These are phyloP conservation scores for Cutaneotrichosporon daszewskae DNA, from an alignment of 1,284 basidiomycete genomes.

Conservation along the genomic window DNA sequence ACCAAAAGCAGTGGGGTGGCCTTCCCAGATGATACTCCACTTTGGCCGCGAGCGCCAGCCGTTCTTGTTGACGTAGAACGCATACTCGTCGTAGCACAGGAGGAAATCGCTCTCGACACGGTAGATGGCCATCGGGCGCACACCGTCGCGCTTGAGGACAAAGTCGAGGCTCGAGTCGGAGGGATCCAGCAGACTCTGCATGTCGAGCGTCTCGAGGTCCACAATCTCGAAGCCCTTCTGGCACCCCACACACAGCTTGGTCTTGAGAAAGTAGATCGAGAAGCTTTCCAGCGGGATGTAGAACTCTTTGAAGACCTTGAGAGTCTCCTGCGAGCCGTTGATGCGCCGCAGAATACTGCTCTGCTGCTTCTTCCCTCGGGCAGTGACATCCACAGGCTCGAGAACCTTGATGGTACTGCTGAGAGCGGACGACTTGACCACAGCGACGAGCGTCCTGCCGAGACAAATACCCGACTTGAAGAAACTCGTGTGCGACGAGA, in stretches of 20 bases:
- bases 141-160: constrained; percentile 79
- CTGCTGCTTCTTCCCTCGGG: constrained; percentile 81
- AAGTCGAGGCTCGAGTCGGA: constrained; percentile 88
- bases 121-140: constrained; percentile 94
- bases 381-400: constrained; percentile 88
- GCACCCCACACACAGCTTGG: constrained; percentile 93
- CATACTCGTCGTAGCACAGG: constrained; percentile 97
- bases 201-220: constrained; percentile 93
- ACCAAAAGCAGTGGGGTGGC: constrained; percentile 89
- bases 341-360: constrained; percentile 76
- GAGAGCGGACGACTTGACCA: constrained; percentile 90
- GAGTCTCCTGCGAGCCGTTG: constrained; percentile 82
- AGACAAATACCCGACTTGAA: constrained; percentile 95
- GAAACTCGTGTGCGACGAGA: constrained; percentile 93
- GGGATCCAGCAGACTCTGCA: constrained; percentile 91
- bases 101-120: constrained; percentile 95
- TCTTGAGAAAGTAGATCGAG: constrained; percentile 96
- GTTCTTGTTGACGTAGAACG: constrained; percentile 97
- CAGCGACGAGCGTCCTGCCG: constrained; percentile 90
- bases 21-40: constrained; percentile 98
- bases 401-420: constrained; percentile 97
- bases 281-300: constrained; percentile 97
- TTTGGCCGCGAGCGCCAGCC: constrained; percentile 84
- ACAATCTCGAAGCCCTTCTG: constrained; percentile 99
- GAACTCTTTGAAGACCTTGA: constrained; percentile 96